Percentiles rank a stretch among this genome's conserved stretches.
These are phyloP conservation scores for Pythium oligandrum DNA, from an alignment of 352 stramenopile genomes.

Conservation along the genomic window DNA sequence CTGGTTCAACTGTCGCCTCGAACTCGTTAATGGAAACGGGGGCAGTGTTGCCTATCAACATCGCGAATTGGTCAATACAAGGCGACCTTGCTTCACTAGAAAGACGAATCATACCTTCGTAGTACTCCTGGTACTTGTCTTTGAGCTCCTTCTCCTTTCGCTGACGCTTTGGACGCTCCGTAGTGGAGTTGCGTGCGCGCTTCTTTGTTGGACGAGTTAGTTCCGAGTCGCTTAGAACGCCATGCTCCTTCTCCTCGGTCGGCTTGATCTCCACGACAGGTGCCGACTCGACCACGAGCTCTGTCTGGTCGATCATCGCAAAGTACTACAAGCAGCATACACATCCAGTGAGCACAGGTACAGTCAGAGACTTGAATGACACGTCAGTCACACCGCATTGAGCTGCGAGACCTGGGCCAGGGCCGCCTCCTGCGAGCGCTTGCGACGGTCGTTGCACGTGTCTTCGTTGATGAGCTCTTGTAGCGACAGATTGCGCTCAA, in stretches of 20 bases:
- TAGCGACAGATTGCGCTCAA: slow-evolving; percentile 27
- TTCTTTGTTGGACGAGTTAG: slow-evolving; percentile 8
- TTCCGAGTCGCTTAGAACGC: slow-evolving; percentile 15
- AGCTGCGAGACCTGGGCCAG: slow-evolving; percentile 13
- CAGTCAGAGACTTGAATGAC: not conserved
- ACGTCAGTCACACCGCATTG: slow-evolving; percentile 12
- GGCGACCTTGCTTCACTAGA: not conserved
- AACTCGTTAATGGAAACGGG: slow-evolving; percentile 18
- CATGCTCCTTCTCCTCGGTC: not conserved
- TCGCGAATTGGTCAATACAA: not conserved
- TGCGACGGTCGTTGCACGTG: slow-evolving; percentile 5
- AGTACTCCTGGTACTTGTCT: slow-evolving; percentile 15
- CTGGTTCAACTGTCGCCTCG: slow-evolving; percentile 10
- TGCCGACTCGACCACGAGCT: slow-evolving; percentile 16
- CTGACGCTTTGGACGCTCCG: not conserved
- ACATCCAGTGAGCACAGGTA: not conserved
- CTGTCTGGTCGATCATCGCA: slow-evolving; percentile 24
- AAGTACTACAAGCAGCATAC: slow-evolving; percentile 16
- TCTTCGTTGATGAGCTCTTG: slow-evolving; percentile 16
- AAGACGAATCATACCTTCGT: slow-evolving; percentile 10
- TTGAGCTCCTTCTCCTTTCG: slow-evolving; percentile 10
- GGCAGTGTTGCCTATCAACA: slow-evolving; percentile 4
- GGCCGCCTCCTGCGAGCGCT: slow-evolving; percentile 14
- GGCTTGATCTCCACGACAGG: not conserved
- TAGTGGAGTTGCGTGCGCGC: slow-evolving; percentile 1